Conservation (phyloP, 768 basidiomycete species). For the Rhodotorula graminis region DNA sequence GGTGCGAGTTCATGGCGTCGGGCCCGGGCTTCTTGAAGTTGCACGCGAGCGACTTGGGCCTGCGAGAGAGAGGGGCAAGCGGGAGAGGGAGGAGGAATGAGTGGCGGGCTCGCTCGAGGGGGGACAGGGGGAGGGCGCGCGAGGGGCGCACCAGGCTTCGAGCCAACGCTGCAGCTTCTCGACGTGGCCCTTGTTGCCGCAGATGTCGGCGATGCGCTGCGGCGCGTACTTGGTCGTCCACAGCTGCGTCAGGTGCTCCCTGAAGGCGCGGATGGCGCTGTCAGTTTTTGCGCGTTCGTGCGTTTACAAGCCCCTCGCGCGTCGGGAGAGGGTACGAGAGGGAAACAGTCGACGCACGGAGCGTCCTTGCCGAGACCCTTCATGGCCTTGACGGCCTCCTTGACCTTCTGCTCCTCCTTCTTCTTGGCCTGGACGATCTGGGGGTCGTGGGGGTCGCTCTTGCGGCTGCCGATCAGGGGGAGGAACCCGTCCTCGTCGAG, state of each 20-base stretch:
- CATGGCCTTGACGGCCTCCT: constrained; percentile 69
- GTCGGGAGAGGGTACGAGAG: not conserved
- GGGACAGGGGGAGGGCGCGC: not conserved
- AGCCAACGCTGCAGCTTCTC: constrained; percentile 87
- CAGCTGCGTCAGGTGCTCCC: constrained; percentile 54
- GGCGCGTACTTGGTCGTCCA: constrained; percentile 98
- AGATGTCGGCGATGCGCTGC: constrained; percentile 76
- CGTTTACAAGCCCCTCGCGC: constrained; percentile 2
- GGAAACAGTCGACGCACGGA: constrained; percentile 1
- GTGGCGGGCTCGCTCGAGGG: not conserved
- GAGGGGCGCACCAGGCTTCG: constrained; percentile 65
- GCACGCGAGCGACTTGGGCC: constrained; percentile 66
- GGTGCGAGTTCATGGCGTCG: constrained; percentile 74
- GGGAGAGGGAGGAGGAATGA: not conserved
- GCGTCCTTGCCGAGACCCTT: constrained; percentile 47
- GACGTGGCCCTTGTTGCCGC: constrained; percentile 87
- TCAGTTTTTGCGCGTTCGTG: not conserved
- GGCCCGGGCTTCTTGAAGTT: constrained; percentile 94
- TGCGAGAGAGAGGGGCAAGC: constrained; percentile 45
- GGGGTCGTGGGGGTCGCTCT: constrained; percentile 61
- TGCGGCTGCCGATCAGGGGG: constrained; percentile 70
- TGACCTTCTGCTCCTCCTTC: constrained; percentile 73
- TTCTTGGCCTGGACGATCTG: constrained; percentile 75
- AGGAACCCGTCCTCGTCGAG: constrained; percentile 84
- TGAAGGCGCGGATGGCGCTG: too few species aligned